A percentile compares a stretch with the other conserved stretches of the same genome.
phyloP scores from a whole-genome alignment of 2,329 filamentous ascomycete species.

The Aspergillus pseudotamarii region DNA sequence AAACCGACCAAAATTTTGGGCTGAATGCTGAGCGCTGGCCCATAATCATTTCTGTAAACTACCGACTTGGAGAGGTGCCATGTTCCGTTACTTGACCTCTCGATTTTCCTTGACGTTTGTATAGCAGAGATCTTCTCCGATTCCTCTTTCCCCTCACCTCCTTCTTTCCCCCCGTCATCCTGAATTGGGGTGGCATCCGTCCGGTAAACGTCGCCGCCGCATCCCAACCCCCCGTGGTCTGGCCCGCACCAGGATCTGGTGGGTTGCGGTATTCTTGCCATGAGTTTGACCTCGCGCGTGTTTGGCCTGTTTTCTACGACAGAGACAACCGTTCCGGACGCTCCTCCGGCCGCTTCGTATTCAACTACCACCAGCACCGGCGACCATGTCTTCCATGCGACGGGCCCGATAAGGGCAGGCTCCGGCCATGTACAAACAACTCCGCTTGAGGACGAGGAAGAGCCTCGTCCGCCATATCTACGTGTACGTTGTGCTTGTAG shows the following conservation, averaged over 20 bases:
- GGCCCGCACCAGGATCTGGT: slow-evolving; percentile 35
- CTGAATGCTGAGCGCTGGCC: not conserved
- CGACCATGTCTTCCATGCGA: slow-evolving; percentile 21
- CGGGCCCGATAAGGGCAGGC: slow-evolving; percentile 19
- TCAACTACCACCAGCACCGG: slow-evolving; percentile 28
- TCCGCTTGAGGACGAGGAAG: slow-evolving; percentile 52
- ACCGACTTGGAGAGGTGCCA: slow-evolving; percentile 17
- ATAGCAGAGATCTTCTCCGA: slow-evolving; percentile 1
- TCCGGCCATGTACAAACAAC: slow-evolving; percentile 37
- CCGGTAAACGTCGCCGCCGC: slow-evolving; percentile 23
- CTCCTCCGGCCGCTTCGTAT: slow-evolving; percentile 31
- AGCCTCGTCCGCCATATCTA: slow-evolving; percentile 63
- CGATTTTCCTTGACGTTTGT: slow-evolving; percentile 14
- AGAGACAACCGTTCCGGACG: slow-evolving; percentile 32
- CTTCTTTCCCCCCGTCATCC: slow-evolving; percentile 14
- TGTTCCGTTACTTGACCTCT: slow-evolving; percentile 15
- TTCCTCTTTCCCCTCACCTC: slow-evolving; percentile 12
- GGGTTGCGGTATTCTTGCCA: slow-evolving; percentile 46
- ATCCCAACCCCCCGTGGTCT: slow-evolving; percentile 30
- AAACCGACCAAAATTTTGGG: slow-evolving; percentile 38
- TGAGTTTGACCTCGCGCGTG: slow-evolving; percentile 61
- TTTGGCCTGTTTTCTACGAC: slow-evolving; percentile 55
- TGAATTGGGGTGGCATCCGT: slow-evolving; percentile 18
- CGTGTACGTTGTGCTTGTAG: slow-evolving; percentile 56
- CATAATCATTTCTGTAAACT: not conserved